Percentiles rank a stretch among this genome's conserved stretches.
phyloP scores from a whole-genome alignment of 2,329 filamentous ascomycete genomes.

The Colletotrichum ledebouriae region DNA sequence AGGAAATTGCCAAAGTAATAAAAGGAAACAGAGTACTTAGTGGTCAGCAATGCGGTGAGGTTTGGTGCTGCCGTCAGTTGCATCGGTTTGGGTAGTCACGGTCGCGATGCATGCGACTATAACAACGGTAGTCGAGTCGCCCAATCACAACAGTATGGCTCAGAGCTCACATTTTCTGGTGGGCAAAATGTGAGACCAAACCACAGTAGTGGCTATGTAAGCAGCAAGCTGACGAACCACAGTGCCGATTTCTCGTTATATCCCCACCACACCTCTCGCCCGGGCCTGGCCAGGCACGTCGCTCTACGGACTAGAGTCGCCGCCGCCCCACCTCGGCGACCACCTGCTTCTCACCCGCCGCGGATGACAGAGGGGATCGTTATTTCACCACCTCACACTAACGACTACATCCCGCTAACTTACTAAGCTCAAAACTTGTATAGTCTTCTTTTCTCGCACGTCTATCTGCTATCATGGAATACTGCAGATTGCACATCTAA shows the following conservation, averaged over 20 bases:
- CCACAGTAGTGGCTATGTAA: not conserved
- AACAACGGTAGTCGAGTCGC: not conserved
- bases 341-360: not conserved
- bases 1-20: conserved; percentile 1
- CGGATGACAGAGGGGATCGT: not conserved
- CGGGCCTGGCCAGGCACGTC: not conserved
- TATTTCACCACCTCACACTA: not conserved
- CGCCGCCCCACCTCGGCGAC: no score
- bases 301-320: not conserved
- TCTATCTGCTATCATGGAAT: not conserved
- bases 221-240: not conserved
- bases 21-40: conserved; percentile 3
- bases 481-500: not conserved
- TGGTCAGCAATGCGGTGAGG: not conserved
- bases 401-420: not conserved
- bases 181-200: not conserved
- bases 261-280: not conserved
- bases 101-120: no score
- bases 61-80: not conserved
- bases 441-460: not conserved
- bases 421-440: not conserved
- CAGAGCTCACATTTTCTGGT: conserved; percentile 5
- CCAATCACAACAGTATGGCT: not conserved
- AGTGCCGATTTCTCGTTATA: not conserved
- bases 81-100: no score